Percentiles rank a stretch among this genome's conserved stretches.
These are phyloP conservation scores for Vigna radiata DNA, from an alignment of 306 rosid genomes.

Conservation along the genomic window DNA sequence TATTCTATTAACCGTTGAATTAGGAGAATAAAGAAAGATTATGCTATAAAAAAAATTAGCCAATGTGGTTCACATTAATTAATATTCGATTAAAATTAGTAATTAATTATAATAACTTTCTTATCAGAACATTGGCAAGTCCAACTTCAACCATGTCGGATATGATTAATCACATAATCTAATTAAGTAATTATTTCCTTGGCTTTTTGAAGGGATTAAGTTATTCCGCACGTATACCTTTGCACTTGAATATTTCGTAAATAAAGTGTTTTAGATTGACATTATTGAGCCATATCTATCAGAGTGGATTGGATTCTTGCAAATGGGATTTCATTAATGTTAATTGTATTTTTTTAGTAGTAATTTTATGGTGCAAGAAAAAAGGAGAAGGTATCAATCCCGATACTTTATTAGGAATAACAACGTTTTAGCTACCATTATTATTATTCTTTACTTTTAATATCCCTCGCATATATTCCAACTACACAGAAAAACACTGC, in stretches of 20 bases:
- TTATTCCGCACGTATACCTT: too few species aligned
- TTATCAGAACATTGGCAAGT: neutral
- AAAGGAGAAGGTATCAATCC: neutral
- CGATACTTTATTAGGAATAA: neutral
- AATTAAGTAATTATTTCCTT: neutral
- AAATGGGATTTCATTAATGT: neutral
- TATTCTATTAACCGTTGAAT: neutral
- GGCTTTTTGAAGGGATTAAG: too few species aligned
- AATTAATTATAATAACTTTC: neutral
- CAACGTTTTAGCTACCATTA: neutral
- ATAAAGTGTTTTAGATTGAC: neutral
- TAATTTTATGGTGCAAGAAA: neutral
- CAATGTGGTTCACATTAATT: neutral
- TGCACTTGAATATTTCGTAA: conserved; percentile 1
- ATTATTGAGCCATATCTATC: neutral
- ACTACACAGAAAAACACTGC: neutral
- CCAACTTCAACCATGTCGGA: neutral
- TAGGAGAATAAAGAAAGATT: neutral
- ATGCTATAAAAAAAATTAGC: neutral
- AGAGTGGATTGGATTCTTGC: neutral
- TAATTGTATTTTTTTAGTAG: neutral
- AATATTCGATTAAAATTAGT: neutral
- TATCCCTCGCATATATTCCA: neutral
- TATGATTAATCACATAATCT: neutral
- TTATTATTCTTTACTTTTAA: too few species aligned